phyloP scores from a whole-genome alignment of 1,284 basidiomycete species.

The Vanrija humicola region DNA sequence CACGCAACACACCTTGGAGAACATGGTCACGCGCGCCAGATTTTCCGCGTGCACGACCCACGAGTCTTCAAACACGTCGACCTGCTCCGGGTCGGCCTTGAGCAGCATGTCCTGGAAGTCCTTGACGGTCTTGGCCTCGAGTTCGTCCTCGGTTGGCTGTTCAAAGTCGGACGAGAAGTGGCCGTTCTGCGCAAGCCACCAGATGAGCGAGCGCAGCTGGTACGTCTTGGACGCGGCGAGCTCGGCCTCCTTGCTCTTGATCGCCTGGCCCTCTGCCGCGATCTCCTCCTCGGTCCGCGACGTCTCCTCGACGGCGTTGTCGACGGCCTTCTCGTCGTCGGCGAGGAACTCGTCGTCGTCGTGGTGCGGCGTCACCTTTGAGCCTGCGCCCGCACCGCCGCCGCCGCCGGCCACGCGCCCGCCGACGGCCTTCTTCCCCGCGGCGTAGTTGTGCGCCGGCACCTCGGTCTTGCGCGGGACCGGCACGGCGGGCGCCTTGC shows the following conservation, averaged over 20 bases:
- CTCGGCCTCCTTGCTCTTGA: slow-evolving; percentile 11
- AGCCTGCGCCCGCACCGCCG: too few relatives aligned
- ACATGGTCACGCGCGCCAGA: slow-evolving; percentile 36
- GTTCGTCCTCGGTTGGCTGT: slow-evolving; percentile 19
- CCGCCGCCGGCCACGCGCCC: too few relatives aligned
- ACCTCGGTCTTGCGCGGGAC: too few relatives aligned
- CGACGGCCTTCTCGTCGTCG: slow-evolving; percentile 35
- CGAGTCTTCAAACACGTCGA: slow-evolving; percentile 8
- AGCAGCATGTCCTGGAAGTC: slow-evolving; percentile 30
- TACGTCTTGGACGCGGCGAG: neutral
- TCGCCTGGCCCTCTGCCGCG: slow-evolving; percentile 14
- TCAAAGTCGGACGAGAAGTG: slow-evolving; percentile 29
- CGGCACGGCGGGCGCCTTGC: neutral
- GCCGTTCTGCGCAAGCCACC: slow-evolving; percentile 42
- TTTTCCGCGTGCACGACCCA: slow-evolving; percentile 6
- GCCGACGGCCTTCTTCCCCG: too few relatives aligned
- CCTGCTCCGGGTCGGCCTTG: neutral
- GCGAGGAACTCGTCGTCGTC: slow-evolving; percentile 37
- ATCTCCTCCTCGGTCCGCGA: slow-evolving; percentile 26
- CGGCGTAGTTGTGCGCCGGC: too few relatives aligned
- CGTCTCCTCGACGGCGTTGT: slow-evolving; percentile 4
- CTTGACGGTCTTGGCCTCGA: slow-evolving; percentile 27
- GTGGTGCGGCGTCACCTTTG: too few relatives aligned
- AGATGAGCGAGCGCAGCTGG: slow-evolving; percentile 34
- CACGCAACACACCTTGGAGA: slow-evolving; percentile 41